Evolutionary conservation across 2,329 filamentous ascomycete species (phyloP).

Genomic region (Simplicillium aogashimaense): DNA sequence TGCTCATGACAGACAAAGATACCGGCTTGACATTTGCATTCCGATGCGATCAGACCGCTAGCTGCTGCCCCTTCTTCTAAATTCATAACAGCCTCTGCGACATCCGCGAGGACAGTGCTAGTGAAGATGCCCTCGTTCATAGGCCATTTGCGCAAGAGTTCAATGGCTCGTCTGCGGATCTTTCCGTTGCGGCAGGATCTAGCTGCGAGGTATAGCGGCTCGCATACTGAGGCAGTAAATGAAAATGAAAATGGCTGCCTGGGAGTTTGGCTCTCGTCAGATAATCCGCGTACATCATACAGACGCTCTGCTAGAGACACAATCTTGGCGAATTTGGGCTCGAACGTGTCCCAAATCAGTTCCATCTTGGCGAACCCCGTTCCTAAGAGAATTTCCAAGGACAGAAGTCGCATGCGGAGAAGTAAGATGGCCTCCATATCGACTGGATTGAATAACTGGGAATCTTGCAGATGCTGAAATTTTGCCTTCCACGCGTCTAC

Average conservation of each 20-base stretch:
- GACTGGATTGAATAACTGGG: neutral
- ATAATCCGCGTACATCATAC: neutral
- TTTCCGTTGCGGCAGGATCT: neutral
- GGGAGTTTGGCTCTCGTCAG: neutral
- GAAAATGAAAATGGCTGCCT: neutral
- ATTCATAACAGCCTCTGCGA: too few species aligned
- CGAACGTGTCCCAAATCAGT: neutral
- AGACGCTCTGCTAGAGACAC: neutral
- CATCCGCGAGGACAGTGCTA: too few species aligned
- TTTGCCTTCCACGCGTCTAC: too few species aligned
- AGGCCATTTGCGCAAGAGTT: neutral
- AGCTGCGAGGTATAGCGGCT: neutral
- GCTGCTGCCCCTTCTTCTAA: too few species aligned
- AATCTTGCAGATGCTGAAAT: too few species aligned
- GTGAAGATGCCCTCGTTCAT: neutral
- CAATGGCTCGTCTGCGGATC: neutral
- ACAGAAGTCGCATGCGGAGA: neutral
- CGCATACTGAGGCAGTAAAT: neutral
- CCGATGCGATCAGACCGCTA: too few species aligned
- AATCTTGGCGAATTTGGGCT: neutral
- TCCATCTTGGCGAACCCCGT: too few species aligned
- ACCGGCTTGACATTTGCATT: too few species aligned
- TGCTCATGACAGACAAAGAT: too few species aligned
- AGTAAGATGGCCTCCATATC: neutral
- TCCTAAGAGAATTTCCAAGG: neutral